Evolutionary conservation across 208 protist genomes (phyloP).

Genomic region (Polymyxa betae): DNA sequence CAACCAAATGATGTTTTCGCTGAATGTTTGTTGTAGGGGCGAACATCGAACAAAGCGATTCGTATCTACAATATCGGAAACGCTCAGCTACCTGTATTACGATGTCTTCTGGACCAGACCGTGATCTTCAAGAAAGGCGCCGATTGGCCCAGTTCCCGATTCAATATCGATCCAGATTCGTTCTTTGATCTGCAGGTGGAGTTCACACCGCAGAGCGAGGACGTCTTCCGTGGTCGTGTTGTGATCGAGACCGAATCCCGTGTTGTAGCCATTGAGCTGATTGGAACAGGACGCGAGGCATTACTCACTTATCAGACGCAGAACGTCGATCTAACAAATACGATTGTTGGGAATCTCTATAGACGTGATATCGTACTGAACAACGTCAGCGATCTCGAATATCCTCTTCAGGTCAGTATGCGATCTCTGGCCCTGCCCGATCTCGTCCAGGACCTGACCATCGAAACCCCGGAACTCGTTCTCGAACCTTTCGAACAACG

Average conservation of each 20-base stretch:
- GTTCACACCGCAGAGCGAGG: slow-evolving; percentile 51
- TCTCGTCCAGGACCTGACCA: not conserved
- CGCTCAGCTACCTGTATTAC: slow-evolving; percentile 12
- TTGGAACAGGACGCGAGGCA: slow-evolving; percentile 30
- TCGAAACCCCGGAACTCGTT: not conserved
- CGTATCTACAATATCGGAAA: slow-evolving; percentile 4
- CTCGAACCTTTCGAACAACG: slow-evolving; percentile 35
- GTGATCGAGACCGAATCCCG: slow-evolving; percentile 44
- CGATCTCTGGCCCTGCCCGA: not conserved
- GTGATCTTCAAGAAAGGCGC: slow-evolving; percentile 25
- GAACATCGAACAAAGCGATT: not conserved
- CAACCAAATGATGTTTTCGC: not conserved
- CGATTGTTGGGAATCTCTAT: slow-evolving; percentile 41
- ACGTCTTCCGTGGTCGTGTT: slow-evolving; percentile 36
- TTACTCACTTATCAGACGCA: slow-evolving; percentile 36
- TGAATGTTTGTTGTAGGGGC: slow-evolving; percentile 27
- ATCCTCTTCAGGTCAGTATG: not conserved
- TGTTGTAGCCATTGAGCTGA: slow-evolving; percentile 37
- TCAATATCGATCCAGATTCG: slow-evolving; percentile 6
- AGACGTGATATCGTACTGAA: not conserved
- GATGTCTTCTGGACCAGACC: slow-evolving; percentile 46
- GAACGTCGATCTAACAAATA: slow-evolving; percentile 48
- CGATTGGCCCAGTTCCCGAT: not conserved
- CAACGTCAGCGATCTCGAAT: slow-evolving; percentile 48
- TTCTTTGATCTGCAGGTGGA: slow-evolving; percentile 41